Conservation (phyloP, 1,139 yeast species). For the Saccharomyces uvarum region DNA sequence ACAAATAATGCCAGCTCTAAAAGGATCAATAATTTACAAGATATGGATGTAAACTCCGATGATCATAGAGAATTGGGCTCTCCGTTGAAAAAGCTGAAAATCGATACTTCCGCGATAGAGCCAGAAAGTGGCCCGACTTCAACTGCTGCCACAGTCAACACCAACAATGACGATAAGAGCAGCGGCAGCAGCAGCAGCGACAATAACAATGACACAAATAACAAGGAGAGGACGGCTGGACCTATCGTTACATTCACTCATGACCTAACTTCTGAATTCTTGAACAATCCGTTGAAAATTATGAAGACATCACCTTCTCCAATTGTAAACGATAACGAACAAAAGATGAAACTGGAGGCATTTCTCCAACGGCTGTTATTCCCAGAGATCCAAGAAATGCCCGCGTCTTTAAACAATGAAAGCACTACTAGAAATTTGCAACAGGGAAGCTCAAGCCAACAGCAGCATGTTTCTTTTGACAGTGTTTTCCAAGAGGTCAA, state of each 20-base stretch:
- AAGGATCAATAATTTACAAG: constrained; percentile 6
- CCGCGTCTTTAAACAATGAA: neutral
- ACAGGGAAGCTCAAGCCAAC: neutral
- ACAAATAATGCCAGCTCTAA: neutral
- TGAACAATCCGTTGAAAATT: constrained; percentile 11
- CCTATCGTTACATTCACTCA: constrained; percentile 18
- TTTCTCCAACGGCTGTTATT: constrained; percentile 28
- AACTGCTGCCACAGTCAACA: neutral
- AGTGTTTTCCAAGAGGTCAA: constrained; percentile 21
- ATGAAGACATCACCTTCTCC: constrained; percentile 3
- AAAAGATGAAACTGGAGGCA: constrained; percentile 27
- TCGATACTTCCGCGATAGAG: constrained; percentile 8
- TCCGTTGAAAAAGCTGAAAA: constrained; percentile 24
- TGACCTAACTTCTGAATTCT: constrained; percentile 15
- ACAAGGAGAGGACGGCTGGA: constrained; percentile 1
- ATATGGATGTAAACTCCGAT: constrained; percentile 7
- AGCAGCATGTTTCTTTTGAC: constrained; percentile 12
- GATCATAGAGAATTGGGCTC: constrained; percentile 23
- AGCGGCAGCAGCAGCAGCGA: neutral
- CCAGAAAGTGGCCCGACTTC: constrained; percentile 1
- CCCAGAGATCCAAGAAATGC: constrained; percentile 19
- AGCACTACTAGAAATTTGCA: neutral
- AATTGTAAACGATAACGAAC: constrained; percentile 13
- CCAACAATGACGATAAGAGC: neutral
- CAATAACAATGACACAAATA: neutral